These are phyloP conservation scores for Sphenostylis stenocarpa DNA, from an alignment of 306 rosid genomes.

Conservation along the genomic window DNA sequence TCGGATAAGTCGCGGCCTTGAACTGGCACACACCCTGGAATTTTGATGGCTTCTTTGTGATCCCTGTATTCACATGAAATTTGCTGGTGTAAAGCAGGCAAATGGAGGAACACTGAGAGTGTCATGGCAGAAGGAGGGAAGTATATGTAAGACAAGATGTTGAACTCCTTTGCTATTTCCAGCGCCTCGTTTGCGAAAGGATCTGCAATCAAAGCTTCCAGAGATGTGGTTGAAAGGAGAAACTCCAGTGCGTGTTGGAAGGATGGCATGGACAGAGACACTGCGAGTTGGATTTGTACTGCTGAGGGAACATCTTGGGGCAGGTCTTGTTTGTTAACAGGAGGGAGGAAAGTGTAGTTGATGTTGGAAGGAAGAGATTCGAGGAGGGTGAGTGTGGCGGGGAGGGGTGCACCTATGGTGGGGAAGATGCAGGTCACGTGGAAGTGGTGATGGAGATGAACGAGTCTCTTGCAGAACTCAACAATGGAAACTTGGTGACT, in stretches of 20 bases:
- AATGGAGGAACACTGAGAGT: conserved; percentile 30
- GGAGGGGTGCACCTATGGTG: not conserved
- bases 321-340: not conserved
- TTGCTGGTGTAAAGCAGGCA: conserved; percentile 27
- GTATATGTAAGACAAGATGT: conserved; percentile 33
- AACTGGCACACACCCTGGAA: conserved; percentile 35
- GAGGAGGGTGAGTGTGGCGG: conserved; percentile 22
- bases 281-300: not conserved
- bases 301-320: not conserved
- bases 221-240: not conserved
- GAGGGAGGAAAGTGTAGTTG: conserved; percentile 30
- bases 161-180: conserved; percentile 32
- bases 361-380: conserved; percentile 29
- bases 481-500: conserved; percentile 30
- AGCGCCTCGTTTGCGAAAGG: conserved; percentile 28
- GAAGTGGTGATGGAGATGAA: conserved; percentile 9
- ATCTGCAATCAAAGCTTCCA: conserved; percentile 33
- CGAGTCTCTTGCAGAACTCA: conserved; percentile 28
- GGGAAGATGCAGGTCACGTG: conserved; percentile 38
- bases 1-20: conserved; percentile 30
- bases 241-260: conserved; percentile 1
- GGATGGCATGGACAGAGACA: conserved; percentile 33
- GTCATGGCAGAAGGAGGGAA: conserved; percentile 26
- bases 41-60: conserved; percentile 3
- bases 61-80: conserved; percentile 35